Percentiles rank a stretch among this genome's conserved stretches.
These are phyloP conservation scores for Venturia pyrina DNA, from an alignment of 2,329 filamentous ascomycete genomes.

Conservation along the genomic window DNA sequence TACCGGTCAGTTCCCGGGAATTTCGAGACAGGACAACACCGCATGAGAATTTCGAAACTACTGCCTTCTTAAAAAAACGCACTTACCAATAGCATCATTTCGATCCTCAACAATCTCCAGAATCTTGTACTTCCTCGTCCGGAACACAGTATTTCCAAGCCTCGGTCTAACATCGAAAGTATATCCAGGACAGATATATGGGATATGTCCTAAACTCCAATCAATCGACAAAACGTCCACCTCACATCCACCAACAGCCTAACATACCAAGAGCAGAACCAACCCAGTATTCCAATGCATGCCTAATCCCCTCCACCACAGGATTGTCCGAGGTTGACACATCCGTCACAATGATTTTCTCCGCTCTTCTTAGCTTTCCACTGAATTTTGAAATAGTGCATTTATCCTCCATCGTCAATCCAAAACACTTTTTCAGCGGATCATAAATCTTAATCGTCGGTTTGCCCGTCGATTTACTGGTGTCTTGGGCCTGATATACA, in stretches of 20 bases:
- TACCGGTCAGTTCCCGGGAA: neutral
- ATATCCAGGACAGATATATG: slow-evolving; percentile 61
- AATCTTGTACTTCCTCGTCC: slow-evolving; percentile 52
- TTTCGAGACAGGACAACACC: neutral
- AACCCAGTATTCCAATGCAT: neutral
- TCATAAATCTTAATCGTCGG: slow-evolving; percentile 63
- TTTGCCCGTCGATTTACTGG: slow-evolving; percentile 45
- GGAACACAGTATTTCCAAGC: slow-evolving; percentile 38
- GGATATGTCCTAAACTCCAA: slow-evolving; percentile 44
- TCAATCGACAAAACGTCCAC: neutral
- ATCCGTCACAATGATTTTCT: slow-evolving; percentile 52
- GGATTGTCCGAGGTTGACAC: slow-evolving; percentile 35
- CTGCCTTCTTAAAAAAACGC: neutral
- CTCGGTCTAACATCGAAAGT: slow-evolving; percentile 51
- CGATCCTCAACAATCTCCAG: slow-evolving; percentile 39
- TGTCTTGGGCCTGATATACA: slow-evolving; percentile 48
- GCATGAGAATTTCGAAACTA: neutral
- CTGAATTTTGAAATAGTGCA: slow-evolving; percentile 50
- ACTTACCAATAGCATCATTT: neutral
- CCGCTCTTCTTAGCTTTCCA: slow-evolving; percentile 42
- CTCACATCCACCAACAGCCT: too few species aligned
- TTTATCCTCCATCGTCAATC: slow-evolving; percentile 61
- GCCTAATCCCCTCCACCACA: slow-evolving; percentile 22
- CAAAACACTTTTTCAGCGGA: slow-evolving; percentile 60
- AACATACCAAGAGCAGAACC: slow-evolving; percentile 11